Evolutionary conservation across 139 green algal genomes (phyloP).

Genomic region (Picochlorum sp.): DNA sequence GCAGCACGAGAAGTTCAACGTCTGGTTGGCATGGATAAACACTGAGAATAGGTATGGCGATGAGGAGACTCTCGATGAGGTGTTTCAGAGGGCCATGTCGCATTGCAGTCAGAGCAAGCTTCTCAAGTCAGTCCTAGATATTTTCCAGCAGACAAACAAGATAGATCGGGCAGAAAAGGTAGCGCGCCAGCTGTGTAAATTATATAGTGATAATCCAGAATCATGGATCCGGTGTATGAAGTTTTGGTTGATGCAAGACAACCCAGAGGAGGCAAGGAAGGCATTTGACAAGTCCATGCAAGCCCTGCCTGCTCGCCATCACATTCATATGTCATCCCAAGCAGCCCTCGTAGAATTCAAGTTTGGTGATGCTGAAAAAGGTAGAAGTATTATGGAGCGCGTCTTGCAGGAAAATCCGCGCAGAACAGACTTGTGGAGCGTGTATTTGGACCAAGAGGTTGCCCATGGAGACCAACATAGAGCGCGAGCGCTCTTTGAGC

Average conservation of each 20-base stretch:
- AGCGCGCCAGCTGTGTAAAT: conserved; percentile 60
- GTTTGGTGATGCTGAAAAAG: conserved; percentile 52
- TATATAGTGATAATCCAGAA: conserved; percentile 76
- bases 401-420: conserved; percentile 88
- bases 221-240: conserved; percentile 70
- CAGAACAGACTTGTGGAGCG: conserved; percentile 88
- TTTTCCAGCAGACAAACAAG: conserved; percentile 55
- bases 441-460: conserved; percentile 90
- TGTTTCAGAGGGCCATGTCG: conserved; percentile 69
- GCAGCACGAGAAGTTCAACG: conserved; percentile 87
- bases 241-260: conserved; percentile 33
- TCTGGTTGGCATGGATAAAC: conserved; percentile 94
- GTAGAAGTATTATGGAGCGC: conserved; percentile 78
- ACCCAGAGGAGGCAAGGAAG: conserved; percentile 28
- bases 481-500: conserved; percentile 76
- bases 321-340: conserved; percentile 78
- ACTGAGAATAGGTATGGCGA: conserved; percentile 83
- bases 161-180: conserved; percentile 37
- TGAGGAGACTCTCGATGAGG: conserved; percentile 61
- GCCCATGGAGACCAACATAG: conserved; percentile 21
- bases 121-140: conserved; percentile 44
- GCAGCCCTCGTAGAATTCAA: conserved; percentile 83
- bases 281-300: conserved; percentile 62
- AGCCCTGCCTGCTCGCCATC: conserved; percentile 78
- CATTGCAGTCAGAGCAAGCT: conserved; percentile 79